Evolutionary conservation across 2,329 filamentous ascomycete genomes (phyloP).

Genomic region (Penicillium olsonii): DNA sequence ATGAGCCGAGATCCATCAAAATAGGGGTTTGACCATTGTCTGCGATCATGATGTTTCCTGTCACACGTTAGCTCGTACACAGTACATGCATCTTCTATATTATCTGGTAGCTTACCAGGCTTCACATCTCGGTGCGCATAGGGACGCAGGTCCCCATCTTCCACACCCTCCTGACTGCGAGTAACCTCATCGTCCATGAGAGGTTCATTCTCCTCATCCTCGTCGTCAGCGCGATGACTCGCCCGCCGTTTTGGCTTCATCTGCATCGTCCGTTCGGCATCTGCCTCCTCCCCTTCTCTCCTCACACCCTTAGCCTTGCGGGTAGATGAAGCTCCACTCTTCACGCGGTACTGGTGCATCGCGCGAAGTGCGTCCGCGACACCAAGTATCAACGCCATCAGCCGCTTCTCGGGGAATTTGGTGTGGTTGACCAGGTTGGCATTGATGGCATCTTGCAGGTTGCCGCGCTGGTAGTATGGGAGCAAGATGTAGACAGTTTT

Average conservation of each 20-base stretch:
- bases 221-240: constrained; percentile 58
- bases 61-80: background rate
- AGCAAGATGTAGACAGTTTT: constrained; percentile 97
- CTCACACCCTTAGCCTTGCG: constrained; percentile 58
- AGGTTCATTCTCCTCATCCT: constrained; percentile 79
- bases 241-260: constrained; percentile 43
- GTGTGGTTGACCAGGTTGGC: constrained; percentile 96
- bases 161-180: constrained; percentile 66
- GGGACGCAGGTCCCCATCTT: constrained; percentile 69
- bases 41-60: constrained; percentile 95
- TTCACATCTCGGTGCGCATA: constrained; percentile 98
- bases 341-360: constrained; percentile 86
- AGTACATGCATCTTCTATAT: background rate
- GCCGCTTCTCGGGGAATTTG: constrained; percentile 78
- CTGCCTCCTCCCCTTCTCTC: constrained; percentile 57
- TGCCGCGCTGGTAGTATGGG: constrained; percentile 92
- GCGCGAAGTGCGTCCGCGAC: constrained; percentile 83
- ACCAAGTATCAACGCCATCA: constrained; percentile 89
- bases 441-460: constrained; percentile 97
- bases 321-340: constrained; percentile 55
- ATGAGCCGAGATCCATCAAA: constrained; percentile 94
- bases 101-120: constrained; percentile 65
- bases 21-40: constrained; percentile 87
- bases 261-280: constrained; percentile 45
- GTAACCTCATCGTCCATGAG: constrained; percentile 79